Conservation (phyloP, 176 grass and related monocot genomes). For the Metroxylon sagu region DNA sequence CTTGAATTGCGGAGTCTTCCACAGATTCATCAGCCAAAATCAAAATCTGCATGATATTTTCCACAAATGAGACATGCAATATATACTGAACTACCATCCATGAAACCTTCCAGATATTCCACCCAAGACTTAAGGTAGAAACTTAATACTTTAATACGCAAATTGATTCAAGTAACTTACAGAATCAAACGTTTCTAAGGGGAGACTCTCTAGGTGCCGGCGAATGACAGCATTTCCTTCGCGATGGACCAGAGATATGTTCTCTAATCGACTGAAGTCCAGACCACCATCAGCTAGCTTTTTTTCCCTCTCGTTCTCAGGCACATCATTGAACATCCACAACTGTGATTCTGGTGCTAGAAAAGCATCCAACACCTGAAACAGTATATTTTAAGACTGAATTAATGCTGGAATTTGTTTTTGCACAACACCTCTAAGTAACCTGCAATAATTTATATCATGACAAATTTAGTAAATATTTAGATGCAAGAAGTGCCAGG, state of each 20-base stretch:
- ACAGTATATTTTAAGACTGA: slow-evolving; percentile 16
- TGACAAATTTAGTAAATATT: too few species aligned
- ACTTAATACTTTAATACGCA: too few species aligned
- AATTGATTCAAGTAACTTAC: slow-evolving; percentile 25
- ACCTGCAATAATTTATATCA: too few species aligned
- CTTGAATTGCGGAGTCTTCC: slow-evolving; percentile 70
- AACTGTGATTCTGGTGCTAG: slow-evolving; percentile 50
- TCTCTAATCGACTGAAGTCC: slow-evolving; percentile 63
- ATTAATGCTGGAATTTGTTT: slow-evolving; percentile 18
- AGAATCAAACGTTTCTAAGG: slow-evolving; percentile 63
- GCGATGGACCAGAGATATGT: slow-evolving; percentile 45
- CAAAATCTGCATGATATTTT: slow-evolving; percentile 36
- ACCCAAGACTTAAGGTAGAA: too few species aligned
- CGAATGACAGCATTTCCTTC: slow-evolving; percentile 70
- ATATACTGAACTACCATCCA: background rate
- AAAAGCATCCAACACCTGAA: slow-evolving; percentile 74
- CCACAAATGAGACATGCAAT: slow-evolving; percentile 11
- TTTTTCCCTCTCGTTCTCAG: slow-evolving; percentile 52
- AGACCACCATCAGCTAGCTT: slow-evolving; percentile 49
- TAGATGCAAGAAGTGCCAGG: too few species aligned
- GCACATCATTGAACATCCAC: slow-evolving; percentile 74
- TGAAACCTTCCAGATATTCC: slow-evolving; percentile 1
- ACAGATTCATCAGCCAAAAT: slow-evolving; percentile 69
- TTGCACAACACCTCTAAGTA: too few species aligned
- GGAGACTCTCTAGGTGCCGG: slow-evolving; percentile 52